Percentiles rank a stretch among this genome's conserved stretches.
Conservation (phyloP, 2,329 filamentous ascomycete species). For the Phoma herbarum region DNA sequence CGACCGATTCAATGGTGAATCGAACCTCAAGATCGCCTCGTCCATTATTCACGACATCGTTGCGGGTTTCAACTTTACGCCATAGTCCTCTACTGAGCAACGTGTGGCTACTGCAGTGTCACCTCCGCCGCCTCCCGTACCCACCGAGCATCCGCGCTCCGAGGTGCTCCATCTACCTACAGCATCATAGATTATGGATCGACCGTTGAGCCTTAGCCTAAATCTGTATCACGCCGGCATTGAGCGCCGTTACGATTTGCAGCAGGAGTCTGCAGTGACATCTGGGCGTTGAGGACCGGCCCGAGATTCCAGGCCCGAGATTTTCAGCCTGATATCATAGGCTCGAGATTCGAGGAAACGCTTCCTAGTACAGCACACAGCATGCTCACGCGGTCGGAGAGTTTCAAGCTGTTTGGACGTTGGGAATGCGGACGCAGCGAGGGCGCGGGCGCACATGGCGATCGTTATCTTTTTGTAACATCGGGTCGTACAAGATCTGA, state of each 20-base stretch:
- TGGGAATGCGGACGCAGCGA: constrained; percentile 2
- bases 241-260: constrained; percentile 1
- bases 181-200: not conserved
- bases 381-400: constrained; percentile 5
- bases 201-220: not conserved
- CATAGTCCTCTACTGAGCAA: not conserved
- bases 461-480: constrained; percentile 7
- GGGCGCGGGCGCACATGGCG: constrained; percentile 4
- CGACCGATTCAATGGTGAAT: no score
- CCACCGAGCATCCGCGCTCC: constrained; percentile 10
- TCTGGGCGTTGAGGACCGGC: not conserved
- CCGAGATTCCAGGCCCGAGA: not conserved
- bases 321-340: not conserved
- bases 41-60: not conserved
- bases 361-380: not conserved
- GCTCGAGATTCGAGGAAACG: not conserved
- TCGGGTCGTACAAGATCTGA: constrained; percentile 9
- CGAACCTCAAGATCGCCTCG: no score
- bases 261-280: not conserved
- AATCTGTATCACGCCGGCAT: not conserved
- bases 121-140: constrained; percentile 2
- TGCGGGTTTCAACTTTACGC: not conserved
- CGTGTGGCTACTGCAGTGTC: constrained; percentile 3
- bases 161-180: no score
- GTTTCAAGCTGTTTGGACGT: not conserved